Conservation (phyloP, 352 stramenopile genomes). For the Lagenidium sp. region DNA sequence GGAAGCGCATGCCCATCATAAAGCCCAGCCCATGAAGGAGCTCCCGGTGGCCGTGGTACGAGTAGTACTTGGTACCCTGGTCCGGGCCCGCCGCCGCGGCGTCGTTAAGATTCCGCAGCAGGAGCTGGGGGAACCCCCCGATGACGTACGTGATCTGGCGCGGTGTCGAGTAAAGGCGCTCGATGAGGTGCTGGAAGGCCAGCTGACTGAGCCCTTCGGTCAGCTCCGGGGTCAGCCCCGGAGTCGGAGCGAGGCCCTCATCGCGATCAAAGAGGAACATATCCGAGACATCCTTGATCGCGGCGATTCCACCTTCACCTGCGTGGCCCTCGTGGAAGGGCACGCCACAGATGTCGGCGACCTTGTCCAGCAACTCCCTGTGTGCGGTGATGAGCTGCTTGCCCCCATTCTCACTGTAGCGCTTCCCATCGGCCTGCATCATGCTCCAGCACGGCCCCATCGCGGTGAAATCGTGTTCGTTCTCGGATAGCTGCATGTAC, state of each 20-base stretch:
- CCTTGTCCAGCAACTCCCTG: constrained; percentile 22
- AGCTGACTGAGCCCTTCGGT: constrained; percentile 39
- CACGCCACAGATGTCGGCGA: constrained; percentile 34
- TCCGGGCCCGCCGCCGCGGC: constrained; percentile 17
- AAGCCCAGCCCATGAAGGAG: constrained; percentile 70
- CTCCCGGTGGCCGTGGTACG: constrained; percentile 73
- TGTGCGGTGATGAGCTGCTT: constrained; percentile 31
- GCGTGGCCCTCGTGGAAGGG: constrained; percentile 25
- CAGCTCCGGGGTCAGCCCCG: constrained; percentile 36
- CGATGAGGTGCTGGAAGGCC: constrained; percentile 63
- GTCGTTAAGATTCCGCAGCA: constrained; percentile 54
- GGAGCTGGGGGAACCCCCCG: constrained; percentile 52
- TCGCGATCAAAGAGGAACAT: constrained; percentile 70
- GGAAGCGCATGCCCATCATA: constrained; percentile 73
- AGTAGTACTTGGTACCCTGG: constrained; percentile 55
- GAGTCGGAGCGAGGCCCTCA: constrained; percentile 33
- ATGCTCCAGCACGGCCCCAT: constrained; percentile 55
- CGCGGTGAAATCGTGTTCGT: constrained; percentile 70
- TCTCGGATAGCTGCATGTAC: constrained; percentile 76
- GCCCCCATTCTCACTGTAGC: constrained; percentile 30
- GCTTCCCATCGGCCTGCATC: constrained; percentile 36
- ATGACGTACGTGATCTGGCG: constrained; percentile 58
- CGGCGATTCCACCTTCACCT: constrained; percentile 28
- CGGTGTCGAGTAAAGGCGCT: constrained; percentile 60
- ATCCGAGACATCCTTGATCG: constrained; percentile 67